Conservation (phyloP, 331 rosid genomes). For the Cydonia oblonga region DNA sequence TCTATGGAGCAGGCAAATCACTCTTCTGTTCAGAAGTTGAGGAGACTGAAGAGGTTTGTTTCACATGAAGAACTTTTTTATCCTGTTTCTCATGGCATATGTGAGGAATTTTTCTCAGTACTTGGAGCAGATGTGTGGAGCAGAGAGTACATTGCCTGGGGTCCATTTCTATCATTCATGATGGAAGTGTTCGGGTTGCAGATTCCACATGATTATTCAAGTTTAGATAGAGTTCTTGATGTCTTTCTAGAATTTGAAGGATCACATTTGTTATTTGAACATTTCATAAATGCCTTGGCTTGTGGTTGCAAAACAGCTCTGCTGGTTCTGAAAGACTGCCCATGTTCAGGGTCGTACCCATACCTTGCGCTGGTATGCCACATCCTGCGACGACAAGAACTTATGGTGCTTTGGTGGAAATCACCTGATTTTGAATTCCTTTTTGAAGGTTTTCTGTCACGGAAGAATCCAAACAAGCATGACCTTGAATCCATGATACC, state of each 20-base stretch:
- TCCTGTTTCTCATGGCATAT: conserved; percentile 64
- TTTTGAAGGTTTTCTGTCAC: conserved; percentile 87
- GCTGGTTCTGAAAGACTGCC: conserved; percentile 61
- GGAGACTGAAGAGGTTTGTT: conserved; percentile 66
- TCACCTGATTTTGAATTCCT: conserved; percentile 70
- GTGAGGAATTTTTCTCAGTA: conserved; percentile 60
- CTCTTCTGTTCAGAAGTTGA: conserved; percentile 62
- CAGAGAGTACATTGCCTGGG: conserved; percentile 65
- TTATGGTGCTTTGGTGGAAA: conserved; percentile 97
- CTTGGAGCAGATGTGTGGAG: conserved; percentile 48
- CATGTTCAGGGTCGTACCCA: conserved; percentile 86
- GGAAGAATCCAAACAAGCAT: conserved; percentile 70
- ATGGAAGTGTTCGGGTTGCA: conserved; percentile 59
- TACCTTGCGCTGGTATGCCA: conserved; percentile 82
- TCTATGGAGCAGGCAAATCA: conserved; percentile 43
- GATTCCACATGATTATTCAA: conserved; percentile 65
- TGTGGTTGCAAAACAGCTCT: conserved; percentile 57
- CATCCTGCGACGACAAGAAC: conserved; percentile 63
- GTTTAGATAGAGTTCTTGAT: conserved; percentile 76
- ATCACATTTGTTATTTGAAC: conserved; percentile 62
- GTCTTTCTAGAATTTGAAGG: conserved; percentile 56
- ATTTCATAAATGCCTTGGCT: conserved; percentile 63
- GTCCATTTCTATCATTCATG: conserved; percentile 71
- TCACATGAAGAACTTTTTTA: conserved; percentile 60
- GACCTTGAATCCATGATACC: conserved; percentile 93